Evolutionary conservation across 768 basidiomycete species (phyloP), one percentile per base, ranked within the genome.

Genomic region (Suillus plorans): DNA sequence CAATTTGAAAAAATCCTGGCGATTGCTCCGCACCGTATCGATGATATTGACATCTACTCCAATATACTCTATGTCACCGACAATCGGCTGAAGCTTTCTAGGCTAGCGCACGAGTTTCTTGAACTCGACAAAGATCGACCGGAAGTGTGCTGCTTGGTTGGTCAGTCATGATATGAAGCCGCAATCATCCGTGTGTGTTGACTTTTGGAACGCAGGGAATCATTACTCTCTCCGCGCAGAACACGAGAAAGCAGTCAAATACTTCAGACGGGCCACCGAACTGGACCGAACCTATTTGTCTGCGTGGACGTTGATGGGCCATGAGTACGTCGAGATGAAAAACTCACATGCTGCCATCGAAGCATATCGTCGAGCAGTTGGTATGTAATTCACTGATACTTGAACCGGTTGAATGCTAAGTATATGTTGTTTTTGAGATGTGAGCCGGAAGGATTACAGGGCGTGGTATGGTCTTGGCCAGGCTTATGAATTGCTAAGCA

Each of bases 401-500:
- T 10, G 39, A 36, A 57, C n/a, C 5, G 36, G 28, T 45, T 2
- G 55, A 44, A 31, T 45, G 16, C 44, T n/a, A 45, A 68, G 42
- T 34, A 34, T 5, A 1, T 31, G 25, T n/a, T 28, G 47, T 58
- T 20, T n/a, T 44, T 36, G 45, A 98, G 97, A 99, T 71, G 90
- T 97, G 68, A 97, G 97, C 71, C 86, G 94, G 62, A 97, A 98
- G 74, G 97, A 99, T 78, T 98, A 97, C 72, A 80, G 97, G 64
- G 97, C 96, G 7, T 99, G 97, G 97, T 98, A 96, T 77, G 97
- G 97, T 42, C 88, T 99, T 61, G 97, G 97, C 4, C 97, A 99
- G 74, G 95, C 97, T 14, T 99, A 99, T 74, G 97, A 99, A 71
- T 83, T 99, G 28, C 79, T 99, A 61, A 95, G 91, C 72, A 99